Evolutionary conservation across 2,329 filamentous ascomycete species (phyloP).

Genomic region (Talaromyces sp.): DNA sequence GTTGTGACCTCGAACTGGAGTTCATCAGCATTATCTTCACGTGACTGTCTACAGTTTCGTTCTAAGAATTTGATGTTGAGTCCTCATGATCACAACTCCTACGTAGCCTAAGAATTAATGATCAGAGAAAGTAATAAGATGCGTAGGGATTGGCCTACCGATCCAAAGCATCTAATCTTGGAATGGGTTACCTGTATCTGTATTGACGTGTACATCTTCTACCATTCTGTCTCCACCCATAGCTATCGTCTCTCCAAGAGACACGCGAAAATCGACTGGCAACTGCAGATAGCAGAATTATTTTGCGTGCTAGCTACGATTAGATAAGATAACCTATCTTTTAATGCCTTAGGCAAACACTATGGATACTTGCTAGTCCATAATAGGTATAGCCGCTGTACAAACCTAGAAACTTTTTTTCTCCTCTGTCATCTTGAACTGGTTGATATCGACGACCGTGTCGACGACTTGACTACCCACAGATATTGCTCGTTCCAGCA

Average conservation of each 20-base stretch:
- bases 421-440: constrained; percentile 18
- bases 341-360: constrained; percentile 11
- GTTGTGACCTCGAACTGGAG: background rate
- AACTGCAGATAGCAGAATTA: background rate
- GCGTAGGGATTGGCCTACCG: background rate
- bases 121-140: background rate
- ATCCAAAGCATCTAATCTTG: background rate
- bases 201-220: background rate
- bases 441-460: constrained; percentile 5
- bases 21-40: background rate
- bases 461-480: constrained; percentile 2
- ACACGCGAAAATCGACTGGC: background rate
- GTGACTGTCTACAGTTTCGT: background rate
- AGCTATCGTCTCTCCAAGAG: background rate
- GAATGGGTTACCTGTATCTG: background rate
- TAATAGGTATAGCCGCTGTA: constrained; percentile 30
- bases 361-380: constrained; percentile 35
- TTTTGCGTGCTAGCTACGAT: background rate
- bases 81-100: background rate
- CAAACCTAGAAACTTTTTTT: constrained; percentile 43
- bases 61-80: background rate
- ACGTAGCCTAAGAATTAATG: background rate
- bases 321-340: background rate
- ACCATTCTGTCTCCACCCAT: background rate
- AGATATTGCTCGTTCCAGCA: background rate